Evolutionary conservation across 768 basidiomycete species (phyloP).

Genomic region (Hortiboletus flavorubellus): DNA sequence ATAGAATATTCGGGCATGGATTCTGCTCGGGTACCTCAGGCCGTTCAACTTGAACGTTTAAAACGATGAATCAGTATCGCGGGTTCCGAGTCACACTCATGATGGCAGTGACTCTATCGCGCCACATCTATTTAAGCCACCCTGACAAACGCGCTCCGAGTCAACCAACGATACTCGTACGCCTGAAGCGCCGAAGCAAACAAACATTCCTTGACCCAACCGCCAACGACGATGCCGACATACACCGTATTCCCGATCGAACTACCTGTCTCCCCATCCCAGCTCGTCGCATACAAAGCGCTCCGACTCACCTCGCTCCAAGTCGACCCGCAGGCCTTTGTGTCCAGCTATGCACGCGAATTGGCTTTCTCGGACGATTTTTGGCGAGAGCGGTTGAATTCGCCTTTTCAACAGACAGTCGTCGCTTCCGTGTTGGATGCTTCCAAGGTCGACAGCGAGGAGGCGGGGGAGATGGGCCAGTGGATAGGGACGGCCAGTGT

Average conservation of each 20-base stretch:
- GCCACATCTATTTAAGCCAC: no score
- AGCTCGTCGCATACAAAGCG: conserved; percentile 22
- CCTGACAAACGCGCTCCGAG: no score
- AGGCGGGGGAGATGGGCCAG: not conserved
- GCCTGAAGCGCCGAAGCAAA: not conserved
- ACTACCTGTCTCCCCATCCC: conserved; percentile 12
- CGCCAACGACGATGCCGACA: not conserved
- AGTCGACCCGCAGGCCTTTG: conserved; percentile 20
- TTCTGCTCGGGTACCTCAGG: no score
- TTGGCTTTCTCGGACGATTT: conserved; percentile 16
- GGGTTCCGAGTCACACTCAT: not conserved
- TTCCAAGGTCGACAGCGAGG: not conserved
- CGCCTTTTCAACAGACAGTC: conserved; percentile 10
- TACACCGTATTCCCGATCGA: conserved; percentile 18
- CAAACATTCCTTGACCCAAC: no score
- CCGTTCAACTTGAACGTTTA: not conserved
- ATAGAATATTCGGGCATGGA: no score
- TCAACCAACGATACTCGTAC: not conserved
- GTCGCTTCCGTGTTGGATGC: conserved; percentile 9
- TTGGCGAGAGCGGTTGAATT: conserved; percentile 22
- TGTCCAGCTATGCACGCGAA: conserved; percentile 24
- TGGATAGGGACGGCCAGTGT: conserved; percentile 23
- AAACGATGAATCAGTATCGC: not conserved
- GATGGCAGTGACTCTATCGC: not conserved
- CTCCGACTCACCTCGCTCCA: conserved; percentile 24